Evolutionary conservation across 140 eudicot genomes (phyloP).

Genomic region (Stevia rebaudiana): DNA sequence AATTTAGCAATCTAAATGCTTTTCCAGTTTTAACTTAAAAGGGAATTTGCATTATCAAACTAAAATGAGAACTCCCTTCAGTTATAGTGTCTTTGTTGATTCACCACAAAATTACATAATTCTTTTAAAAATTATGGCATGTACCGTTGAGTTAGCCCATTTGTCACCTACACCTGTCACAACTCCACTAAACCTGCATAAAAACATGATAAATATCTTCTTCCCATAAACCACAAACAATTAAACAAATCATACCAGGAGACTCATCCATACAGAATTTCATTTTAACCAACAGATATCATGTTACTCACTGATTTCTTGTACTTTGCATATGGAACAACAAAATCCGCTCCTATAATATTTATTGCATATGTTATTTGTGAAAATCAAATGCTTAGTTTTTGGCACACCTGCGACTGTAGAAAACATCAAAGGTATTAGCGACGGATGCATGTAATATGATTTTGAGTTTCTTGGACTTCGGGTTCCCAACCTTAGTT

Average conservation of each 20-base stretch:
- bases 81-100: not conserved
- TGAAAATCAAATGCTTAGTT: not conserved
- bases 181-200: conserved; percentile 66
- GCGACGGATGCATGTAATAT: conserved; percentile 48
- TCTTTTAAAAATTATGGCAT: not conserved
- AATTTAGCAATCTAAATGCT: too few relatives aligned
- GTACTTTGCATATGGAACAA: conserved; percentile 61
- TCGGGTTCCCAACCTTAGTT: conserved; percentile 65
- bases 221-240: not conserved
- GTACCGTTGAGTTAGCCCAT: conserved; percentile 84
- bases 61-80: not conserved
- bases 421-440: conserved; percentile 50
- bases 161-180: conserved; percentile 71
- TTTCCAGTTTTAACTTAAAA: too few relatives aligned
- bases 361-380: conserved; percentile 21
- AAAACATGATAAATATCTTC: not conserved
- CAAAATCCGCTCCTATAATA: conserved; percentile 74
- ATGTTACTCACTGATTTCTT: conserved; percentile 44
- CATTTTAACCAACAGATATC: conserved; percentile 57
- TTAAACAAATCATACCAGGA: conserved; percentile 33
- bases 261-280: conserved; percentile 74
- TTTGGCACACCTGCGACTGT: conserved; percentile 84
- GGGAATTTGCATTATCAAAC: too few relatives aligned
- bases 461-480: conserved; percentile 69
- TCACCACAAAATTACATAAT: not conserved